Conservation (phyloP, 257 asterid species). For the Prunella vulgaris region DNA sequence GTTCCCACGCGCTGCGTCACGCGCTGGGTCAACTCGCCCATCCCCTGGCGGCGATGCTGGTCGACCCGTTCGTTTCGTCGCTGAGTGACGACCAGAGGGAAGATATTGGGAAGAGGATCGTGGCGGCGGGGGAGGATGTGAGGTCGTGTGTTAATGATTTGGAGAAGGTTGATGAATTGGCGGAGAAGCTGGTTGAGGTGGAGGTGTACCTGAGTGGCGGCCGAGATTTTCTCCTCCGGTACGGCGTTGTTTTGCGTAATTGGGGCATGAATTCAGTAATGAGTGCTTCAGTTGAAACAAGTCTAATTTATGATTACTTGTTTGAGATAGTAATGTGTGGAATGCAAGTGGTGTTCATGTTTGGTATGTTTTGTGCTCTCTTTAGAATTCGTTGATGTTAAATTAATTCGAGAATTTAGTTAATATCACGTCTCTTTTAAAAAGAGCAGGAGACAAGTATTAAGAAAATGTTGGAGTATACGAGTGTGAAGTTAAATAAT, state of each 20-base stretch:
- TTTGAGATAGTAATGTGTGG: constrained; percentile 13
- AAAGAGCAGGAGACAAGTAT: too few relatives aligned
- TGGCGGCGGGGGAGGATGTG: constrained; percentile 13
- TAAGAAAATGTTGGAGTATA: too few relatives aligned
- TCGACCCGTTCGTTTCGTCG: constrained; percentile 19
- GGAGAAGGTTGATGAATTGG: constrained; percentile 3
- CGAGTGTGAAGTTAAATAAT: too few relatives aligned
- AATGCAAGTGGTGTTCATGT: constrained; percentile 22
- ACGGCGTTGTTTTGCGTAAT: constrained; percentile 7
- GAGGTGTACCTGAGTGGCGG: constrained; percentile 18
- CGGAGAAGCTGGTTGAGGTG: constrained; percentile 9
- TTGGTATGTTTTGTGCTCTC: constrained; percentile 20
- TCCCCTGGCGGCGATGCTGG: background rate
- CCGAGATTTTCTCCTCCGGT: background rate
- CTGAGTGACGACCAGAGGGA: constrained; percentile 10
- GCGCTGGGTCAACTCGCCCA: background rate
- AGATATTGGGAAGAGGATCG: background rate
- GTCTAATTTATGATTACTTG: background rate
- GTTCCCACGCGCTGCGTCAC: background rate
- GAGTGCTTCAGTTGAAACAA: background rate
- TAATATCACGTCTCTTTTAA: too few relatives aligned
- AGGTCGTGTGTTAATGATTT: background rate
- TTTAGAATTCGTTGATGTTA: constrained; percentile 3
- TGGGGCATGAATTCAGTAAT: background rate
- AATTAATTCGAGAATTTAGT: background rate